Evolutionary conservation across 1,139 yeast genomes (phyloP).

Genomic region (Chernovozyma aurita): DNA sequence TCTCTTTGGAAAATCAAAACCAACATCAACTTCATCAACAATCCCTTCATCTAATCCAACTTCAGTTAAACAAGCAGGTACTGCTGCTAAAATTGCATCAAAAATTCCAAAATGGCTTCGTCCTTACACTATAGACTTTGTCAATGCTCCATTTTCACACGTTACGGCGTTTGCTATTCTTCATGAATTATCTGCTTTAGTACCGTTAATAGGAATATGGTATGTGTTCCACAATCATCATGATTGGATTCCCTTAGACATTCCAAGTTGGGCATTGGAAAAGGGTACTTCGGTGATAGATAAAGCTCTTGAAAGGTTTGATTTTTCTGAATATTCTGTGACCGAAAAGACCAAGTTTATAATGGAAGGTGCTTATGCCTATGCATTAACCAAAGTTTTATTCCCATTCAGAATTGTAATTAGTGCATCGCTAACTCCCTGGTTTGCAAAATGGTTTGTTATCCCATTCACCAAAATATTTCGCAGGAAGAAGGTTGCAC

Average conservation of each 20-base stretch:
- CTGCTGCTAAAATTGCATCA: constrained; percentile 6
- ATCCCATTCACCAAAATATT: constrained; percentile 46
- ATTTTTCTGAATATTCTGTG: constrained; percentile 32
- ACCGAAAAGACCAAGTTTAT: constrained; percentile 55
- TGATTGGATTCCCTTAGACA: constrained; percentile 41
- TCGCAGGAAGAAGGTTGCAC: constrained; percentile 11
- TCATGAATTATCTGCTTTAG: constrained; percentile 84
- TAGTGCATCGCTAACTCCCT: constrained; percentile 60
- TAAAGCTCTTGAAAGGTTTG: constrained; percentile 31
- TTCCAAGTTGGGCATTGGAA: constrained; percentile 63
- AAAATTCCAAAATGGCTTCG: constrained; percentile 46
- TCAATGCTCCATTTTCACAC: constrained; percentile 63
- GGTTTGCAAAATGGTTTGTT: constrained; percentile 57
- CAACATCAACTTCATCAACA: background rate
- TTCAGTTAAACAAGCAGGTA: background rate
- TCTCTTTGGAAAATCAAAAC: background rate
- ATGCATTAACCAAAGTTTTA: constrained; percentile 65
- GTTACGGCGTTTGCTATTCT: constrained; percentile 69
- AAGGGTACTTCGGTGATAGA: constrained; percentile 62
- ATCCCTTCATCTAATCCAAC: background rate
- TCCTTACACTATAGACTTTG: constrained; percentile 46
- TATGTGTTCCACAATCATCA: constrained; percentile 57
- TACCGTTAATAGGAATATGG: constrained; percentile 78
- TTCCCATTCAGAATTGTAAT: constrained; percentile 59
- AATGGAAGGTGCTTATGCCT: constrained; percentile 85